phyloP scores from a whole-genome alignment of 805 yeast genomes.

The Millerozyma miso region DNA sequence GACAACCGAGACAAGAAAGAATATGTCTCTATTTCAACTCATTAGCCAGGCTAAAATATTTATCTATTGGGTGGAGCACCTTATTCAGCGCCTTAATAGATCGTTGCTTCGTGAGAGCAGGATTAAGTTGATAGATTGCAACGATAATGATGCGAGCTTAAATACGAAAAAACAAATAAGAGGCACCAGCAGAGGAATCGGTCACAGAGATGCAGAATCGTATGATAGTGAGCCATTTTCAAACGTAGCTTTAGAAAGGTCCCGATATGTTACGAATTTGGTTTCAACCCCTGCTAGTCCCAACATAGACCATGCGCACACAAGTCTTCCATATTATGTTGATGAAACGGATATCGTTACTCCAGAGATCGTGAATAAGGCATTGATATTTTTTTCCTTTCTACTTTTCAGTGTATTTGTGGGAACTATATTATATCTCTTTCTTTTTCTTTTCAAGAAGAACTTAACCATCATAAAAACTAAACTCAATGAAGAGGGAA shows the following conservation, averaged over 20 bases:
- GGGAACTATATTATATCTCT: not conserved
- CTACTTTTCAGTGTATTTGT: not conserved
- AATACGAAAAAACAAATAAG: not conserved
- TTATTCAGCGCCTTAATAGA: not conserved
- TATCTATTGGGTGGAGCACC: no score
- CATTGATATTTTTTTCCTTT: not conserved
- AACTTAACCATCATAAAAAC: not conserved
- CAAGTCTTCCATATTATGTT: not conserved
- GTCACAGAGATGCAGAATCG: not conserved
- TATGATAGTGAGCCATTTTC: not conserved
- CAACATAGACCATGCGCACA: not conserved
- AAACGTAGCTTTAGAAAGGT: not conserved
- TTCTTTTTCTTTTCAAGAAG: not conserved
- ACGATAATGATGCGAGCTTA: not conserved
- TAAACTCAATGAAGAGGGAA: not conserved
- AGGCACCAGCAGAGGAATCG: not conserved
- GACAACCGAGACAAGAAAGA: no score
- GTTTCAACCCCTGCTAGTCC: not conserved
- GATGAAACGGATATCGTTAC: not conserved
- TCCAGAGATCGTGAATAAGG: not conserved
- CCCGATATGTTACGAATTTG: not conserved
- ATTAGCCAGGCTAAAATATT: no score
- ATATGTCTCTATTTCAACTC: no score
- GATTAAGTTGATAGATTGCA: not conserved
- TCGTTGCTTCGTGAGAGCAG: not conserved